Conservation (phyloP, 164 flowering plant species). For the Piper longum region DNA sequence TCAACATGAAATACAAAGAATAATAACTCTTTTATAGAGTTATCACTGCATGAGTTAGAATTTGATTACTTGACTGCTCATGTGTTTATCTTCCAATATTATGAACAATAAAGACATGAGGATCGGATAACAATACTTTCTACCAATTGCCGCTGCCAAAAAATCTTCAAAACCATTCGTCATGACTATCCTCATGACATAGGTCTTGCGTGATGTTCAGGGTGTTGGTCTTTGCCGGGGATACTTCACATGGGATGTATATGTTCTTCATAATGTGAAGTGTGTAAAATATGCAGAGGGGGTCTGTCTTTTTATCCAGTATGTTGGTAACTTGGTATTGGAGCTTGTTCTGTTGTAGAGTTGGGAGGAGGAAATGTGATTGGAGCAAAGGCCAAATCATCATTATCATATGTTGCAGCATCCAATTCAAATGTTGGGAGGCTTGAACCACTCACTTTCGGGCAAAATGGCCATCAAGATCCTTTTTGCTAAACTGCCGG, state of each 20-base stretch:
- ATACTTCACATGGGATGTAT: slow-evolving; percentile 6
- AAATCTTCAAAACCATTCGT: background rate
- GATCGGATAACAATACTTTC: too few relatives aligned
- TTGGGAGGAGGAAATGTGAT: too few relatives aligned
- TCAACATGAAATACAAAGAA: too few relatives aligned
- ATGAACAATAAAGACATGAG: too few relatives aligned
- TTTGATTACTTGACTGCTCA: too few relatives aligned
- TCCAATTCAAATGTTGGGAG: too few relatives aligned
- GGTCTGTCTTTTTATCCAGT: background rate
- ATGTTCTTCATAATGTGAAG: background rate
- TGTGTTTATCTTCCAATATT: too few relatives aligned
- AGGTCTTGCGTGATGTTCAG: slow-evolving; percentile 2
- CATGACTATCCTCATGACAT: background rate
- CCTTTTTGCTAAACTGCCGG: background rate
- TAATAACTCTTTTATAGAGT: too few relatives aligned
- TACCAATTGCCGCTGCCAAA: too few relatives aligned
- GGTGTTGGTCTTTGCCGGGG: slow-evolving; percentile 5
- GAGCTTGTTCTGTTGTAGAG: background rate
- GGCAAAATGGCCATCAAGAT: too few relatives aligned
- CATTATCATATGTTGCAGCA: slow-evolving; percentile 1
- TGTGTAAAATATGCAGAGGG: background rate
- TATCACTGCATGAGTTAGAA: too few relatives aligned
- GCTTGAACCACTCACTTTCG: background rate
- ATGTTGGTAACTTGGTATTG: background rate
- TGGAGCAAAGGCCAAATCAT: slow-evolving; percentile 2